A percentile compares a stretch with the other conserved stretches of the same genome.
These are phyloP conservation scores for Sarcocystis neurona DNA, from an alignment of 169 alveolate genomes.

Conservation along the genomic window DNA sequence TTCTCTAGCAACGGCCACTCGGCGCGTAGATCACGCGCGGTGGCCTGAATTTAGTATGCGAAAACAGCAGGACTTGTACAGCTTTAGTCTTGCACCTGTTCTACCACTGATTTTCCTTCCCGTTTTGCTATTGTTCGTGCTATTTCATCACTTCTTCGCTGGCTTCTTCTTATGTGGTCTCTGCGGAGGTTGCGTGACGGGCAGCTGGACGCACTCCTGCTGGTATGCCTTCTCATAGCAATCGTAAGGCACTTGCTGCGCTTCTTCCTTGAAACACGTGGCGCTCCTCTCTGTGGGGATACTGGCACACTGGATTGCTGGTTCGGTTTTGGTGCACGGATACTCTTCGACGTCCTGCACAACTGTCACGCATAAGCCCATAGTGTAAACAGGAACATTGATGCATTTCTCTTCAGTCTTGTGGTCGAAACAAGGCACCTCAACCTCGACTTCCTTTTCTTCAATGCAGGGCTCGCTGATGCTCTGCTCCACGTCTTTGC, in stretches of 20 bases:
- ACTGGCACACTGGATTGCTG: slow-evolving; percentile 45
- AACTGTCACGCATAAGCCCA: slow-evolving; percentile 61
- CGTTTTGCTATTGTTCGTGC: no score
- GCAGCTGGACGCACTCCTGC: slow-evolving; percentile 61
- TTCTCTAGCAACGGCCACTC: neutral
- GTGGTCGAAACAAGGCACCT: slow-evolving; percentile 57
- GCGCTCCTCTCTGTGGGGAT: slow-evolving; percentile 45
- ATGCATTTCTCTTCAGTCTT: slow-evolving; percentile 58
- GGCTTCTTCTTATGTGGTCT: slow-evolving; percentile 42
- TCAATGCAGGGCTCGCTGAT: slow-evolving; percentile 52
- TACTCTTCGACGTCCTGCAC: slow-evolving; percentile 54
- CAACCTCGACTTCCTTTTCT: slow-evolving; percentile 21
- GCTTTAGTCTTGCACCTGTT: no score
- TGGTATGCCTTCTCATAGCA: slow-evolving; percentile 62
- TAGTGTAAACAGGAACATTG: slow-evolving; percentile 54
- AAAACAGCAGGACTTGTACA: no score
- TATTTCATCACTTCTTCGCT: neutral
- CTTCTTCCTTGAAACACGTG: slow-evolving; percentile 56
- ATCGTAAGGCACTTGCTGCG: slow-evolving; percentile 53
- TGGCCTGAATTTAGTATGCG: no score
- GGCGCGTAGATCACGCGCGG: no score
- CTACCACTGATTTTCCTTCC: no score
- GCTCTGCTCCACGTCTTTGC: slow-evolving; percentile 48
- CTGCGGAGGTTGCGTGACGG: slow-evolving; percentile 57
- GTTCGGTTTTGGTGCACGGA: slow-evolving; percentile 59